A percentile compares a stretch with the other conserved stretches of the same genome.
Evolutionary conservation across 371 early-diverging fungal genomes (phyloP).

Genomic region (Rhizopus arrhizus): DNA sequence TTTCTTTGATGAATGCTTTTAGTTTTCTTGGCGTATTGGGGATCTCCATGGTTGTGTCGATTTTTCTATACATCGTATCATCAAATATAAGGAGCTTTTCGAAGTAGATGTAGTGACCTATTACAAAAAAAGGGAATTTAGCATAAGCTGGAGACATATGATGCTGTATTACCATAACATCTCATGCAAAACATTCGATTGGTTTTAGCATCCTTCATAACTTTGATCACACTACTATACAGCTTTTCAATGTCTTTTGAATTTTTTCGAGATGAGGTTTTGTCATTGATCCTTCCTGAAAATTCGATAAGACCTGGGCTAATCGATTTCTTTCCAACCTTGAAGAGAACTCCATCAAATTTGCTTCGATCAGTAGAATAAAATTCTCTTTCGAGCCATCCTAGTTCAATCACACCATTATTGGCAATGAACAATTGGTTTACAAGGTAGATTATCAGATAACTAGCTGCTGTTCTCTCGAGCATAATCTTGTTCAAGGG

Average conservation of each 20-base stretch:
- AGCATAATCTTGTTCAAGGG: slow-evolving; percentile 5
- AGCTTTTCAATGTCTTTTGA: slow-evolving; percentile 12
- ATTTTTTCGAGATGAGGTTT: slow-evolving; percentile 6
- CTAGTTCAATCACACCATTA: slow-evolving; percentile 15
- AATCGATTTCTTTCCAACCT: slow-evolving; percentile 6
- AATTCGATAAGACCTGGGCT: slow-evolving; percentile 8
- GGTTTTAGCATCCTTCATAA: neutral
- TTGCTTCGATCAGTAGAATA: slow-evolving; percentile 10
- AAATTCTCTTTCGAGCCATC: slow-evolving; percentile 19
- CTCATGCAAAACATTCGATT: slow-evolving; percentile 11
- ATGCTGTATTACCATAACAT: slow-evolving; percentile 4
- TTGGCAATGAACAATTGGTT: slow-evolving; percentile 13
- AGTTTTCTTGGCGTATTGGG: too few relatives aligned
- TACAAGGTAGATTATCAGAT: slow-evolving; percentile 13
- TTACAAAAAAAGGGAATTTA: neutral
- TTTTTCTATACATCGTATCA: too few relatives aligned
- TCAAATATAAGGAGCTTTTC: neutral
- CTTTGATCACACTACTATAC: slow-evolving; percentile 3
- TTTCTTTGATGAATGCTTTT: too few relatives aligned
- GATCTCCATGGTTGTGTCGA: too few relatives aligned
- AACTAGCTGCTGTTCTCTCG: slow-evolving; percentile 10
- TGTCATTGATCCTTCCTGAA: slow-evolving; percentile 11
- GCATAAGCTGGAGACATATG: neutral
- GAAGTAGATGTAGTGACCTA: slow-evolving; percentile 5
- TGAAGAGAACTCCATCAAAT: slow-evolving; percentile 14